Evolutionary conservation across 192 early-diverging fungal species (phyloP), one percentile per base, ranked within the genome.

Genomic region (Linnemannia zychae): DNA sequence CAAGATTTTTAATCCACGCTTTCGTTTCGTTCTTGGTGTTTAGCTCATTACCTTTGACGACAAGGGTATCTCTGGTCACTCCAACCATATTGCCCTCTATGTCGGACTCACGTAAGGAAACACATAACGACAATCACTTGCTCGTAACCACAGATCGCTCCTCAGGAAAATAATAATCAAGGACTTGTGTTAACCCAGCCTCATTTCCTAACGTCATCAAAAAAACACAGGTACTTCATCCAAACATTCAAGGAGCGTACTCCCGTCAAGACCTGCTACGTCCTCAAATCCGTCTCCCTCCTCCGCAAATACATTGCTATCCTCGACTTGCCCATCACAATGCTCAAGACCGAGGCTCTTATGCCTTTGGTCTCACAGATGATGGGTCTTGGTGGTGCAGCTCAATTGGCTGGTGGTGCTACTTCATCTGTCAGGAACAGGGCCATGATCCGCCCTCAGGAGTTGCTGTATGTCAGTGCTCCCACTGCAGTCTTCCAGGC

Each of bases 31-130:
- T 22, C 57, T 4, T 36, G n/a, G 18, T n/a, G n/a, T 34, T 28
- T 90, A 92, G 92, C 90, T 98, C 28, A 91, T 98, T 31, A 99
- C 98, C 0, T 99, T 98, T 90, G 98, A 99, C 86, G 81, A 90
- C 12, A 81, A 91, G 33, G 98, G 98, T 2, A 91, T 99, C 47
- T 97, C 96, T n/a, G 96, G 95, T 0, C 98, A 99, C 76, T 87
- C 90, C 49, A 99, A 99, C 87, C 98, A 99, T 81, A 90, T 93
- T 66, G 93, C 97, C 12, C 88, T 92, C 24, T 97, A 94, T 78
- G 88, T 93, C 75, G 98, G 97, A 63, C 88, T 89, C 40, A 92
- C 86, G 90, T 91, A 88, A 86, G 78, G 49, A 77, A 53, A n/a
- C 11, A 49, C 7, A 7, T 18, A 33, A 37, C 17, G 36, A n/a